Percentiles rank a stretch among this genome's conserved stretches.
phyloP scores from a whole-genome alignment of 2,329 filamentous ascomycete genomes.

The Trichoderma asperellum region DNA sequence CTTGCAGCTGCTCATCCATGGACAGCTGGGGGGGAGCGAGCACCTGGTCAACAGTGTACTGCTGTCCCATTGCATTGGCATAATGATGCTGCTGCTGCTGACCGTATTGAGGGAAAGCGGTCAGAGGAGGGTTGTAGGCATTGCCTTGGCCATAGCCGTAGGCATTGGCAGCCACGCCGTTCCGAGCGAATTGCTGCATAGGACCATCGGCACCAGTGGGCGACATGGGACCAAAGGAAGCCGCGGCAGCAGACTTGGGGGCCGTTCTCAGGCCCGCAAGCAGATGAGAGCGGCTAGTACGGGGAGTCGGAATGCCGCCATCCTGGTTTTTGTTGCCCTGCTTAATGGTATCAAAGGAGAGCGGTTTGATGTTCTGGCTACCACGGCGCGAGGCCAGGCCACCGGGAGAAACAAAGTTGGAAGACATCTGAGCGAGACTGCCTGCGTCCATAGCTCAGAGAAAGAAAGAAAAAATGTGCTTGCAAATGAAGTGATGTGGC shows the following conservation, averaged over 20 bases:
- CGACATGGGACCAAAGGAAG: conserved; percentile 72
- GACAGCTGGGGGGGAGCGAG: conserved; percentile 81
- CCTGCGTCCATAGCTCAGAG: conserved; percentile 81
- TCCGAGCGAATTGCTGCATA: conserved; percentile 50
- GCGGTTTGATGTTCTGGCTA: conserved; percentile 85
- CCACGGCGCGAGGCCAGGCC: conserved; percentile 85
- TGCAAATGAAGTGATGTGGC: conserved; percentile 17
- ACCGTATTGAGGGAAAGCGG: conserved; percentile 57
- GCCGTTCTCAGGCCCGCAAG: conserved; percentile 91
- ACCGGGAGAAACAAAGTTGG: conserved; percentile 74
- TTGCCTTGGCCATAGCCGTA: conserved; percentile 51
- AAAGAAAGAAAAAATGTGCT: conserved; percentile 29
- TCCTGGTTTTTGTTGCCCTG: conserved; percentile 70
- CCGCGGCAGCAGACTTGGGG: conserved; percentile 79
- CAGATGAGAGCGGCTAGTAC: conserved; percentile 92
- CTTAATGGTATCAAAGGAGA: conserved; percentile 76
- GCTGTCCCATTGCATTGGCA: conserved; percentile 45
- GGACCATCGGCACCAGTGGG: conserved; percentile 46
- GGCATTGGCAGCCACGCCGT: conserved; percentile 49
- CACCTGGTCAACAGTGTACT: conserved; percentile 85
- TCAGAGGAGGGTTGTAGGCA: conserved; percentile 58
- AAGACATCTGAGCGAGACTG: conserved; percentile 99
- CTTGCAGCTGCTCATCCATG: conserved; percentile 68
- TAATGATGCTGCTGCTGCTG: conserved; percentile 38
- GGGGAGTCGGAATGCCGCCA: conserved; percentile 75